A percentile compares a stretch with the other conserved stretches of the same genome.
Evolutionary conservation across 768 basidiomycete species (phyloP).

Genomic region (Auricularia auricula-judae): DNA sequence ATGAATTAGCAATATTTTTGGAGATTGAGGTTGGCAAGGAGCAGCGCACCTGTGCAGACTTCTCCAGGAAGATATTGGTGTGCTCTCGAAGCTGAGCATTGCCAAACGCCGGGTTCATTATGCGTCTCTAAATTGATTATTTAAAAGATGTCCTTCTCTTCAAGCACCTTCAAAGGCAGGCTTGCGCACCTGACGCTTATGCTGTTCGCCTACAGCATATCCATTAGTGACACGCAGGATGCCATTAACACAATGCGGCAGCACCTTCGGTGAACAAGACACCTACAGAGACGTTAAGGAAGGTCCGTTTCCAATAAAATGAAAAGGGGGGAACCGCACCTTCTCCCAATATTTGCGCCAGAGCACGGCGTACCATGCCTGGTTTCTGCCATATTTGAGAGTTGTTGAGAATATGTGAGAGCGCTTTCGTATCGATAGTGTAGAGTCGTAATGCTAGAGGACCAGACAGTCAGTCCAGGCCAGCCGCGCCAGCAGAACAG

Average conservation of each 20-base stretch:
- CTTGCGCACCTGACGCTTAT: not conserved
- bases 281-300: not conserved
- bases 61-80: slow-evolving; percentile 45
- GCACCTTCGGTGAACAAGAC: not conserved
- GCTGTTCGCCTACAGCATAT: not conserved
- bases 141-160: too few species aligned
- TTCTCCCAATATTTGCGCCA: not conserved
- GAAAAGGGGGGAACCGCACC: not conserved
- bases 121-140: not conserved
- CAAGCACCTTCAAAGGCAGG: not conserved
- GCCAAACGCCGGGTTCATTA: slow-evolving; percentile 55
- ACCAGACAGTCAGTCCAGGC: too few species aligned
- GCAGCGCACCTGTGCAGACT: slow-evolving; percentile 35
- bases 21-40: not conserved
- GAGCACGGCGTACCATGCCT: not conserved
- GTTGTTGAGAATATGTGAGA: not conserved
- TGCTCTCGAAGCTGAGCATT: slow-evolving; percentile 45
- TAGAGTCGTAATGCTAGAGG: not conserved
- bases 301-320: not conserved
- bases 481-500: not conserved
- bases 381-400: not conserved
- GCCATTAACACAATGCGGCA: not conserved
- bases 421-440: not conserved
- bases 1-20: not conserved
- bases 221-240: not conserved